These are phyloP conservation scores for Bondarzewia mesenterica DNA, from an alignment of 1,284 basidiomycete species.

Conservation along the genomic window DNA sequence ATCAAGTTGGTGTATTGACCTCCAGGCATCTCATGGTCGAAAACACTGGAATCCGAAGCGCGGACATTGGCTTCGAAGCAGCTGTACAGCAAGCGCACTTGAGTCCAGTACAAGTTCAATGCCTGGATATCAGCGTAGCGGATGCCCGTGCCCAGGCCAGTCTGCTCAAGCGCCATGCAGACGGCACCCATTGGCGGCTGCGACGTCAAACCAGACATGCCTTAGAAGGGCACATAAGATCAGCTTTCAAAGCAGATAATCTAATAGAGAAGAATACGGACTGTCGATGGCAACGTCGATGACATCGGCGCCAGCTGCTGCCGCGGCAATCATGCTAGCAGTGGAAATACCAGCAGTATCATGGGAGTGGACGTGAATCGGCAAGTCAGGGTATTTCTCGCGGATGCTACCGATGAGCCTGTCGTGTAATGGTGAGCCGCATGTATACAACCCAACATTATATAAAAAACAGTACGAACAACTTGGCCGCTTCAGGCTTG, in stretches of 20 bases:
- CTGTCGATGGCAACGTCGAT: conserved; percentile 99
- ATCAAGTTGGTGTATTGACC: conserved; percentile 95
- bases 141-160: conserved; percentile 91
- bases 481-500: conserved; percentile 88
- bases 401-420: conserved; percentile 87
- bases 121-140: conserved; percentile 97
- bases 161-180: conserved; percentile 93
- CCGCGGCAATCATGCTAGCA: conserved; percentile 93
- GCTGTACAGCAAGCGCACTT: conserved; percentile 90
- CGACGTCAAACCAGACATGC: conserved; percentile 97
- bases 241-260: neutral
- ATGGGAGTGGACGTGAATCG: conserved; percentile 99
- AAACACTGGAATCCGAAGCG: conserved; percentile 94
- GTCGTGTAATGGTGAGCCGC: neutral
- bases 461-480: conserved; percentile 48
- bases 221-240: conserved; percentile 27
- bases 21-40: conserved; percentile 99
- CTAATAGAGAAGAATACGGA: conserved; percentile 28
- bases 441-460: neutral
- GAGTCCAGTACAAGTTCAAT: conserved; percentile 97
- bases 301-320: conserved; percentile 94
- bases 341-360: conserved; percentile 98
- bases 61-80: conserved; percentile 99
- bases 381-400: conserved; percentile 93
- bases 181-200: conserved; percentile 99